Percentiles rank a stretch among this genome's conserved stretches.
Evolutionary conservation across 495 filamentous ascomycete species (phyloP).

Genomic region (Penicillium steckii): DNA sequence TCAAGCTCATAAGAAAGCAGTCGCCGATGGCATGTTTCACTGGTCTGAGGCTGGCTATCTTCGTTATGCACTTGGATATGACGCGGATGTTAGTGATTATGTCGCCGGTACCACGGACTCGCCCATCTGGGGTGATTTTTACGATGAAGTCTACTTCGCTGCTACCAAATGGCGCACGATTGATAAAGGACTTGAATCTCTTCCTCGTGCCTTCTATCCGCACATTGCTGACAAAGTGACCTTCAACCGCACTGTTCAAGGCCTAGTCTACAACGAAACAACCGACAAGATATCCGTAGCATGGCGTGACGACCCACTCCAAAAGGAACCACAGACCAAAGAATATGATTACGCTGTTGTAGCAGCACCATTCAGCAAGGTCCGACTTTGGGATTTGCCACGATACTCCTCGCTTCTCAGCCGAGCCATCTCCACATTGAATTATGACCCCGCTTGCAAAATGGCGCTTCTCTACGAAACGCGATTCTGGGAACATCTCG

Average conservation of each 20-base stretch:
- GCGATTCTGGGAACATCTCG: conserved; percentile 67
- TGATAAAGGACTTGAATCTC: conserved; percentile 58
- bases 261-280: conserved; percentile 36
- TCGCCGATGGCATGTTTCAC: conserved; percentile 38
- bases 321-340: conserved; percentile 42
- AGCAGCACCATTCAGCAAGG: conserved; percentile 59
- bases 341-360: conserved; percentile 66
- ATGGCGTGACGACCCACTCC: conserved; percentile 43
- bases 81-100: conserved; percentile 55
- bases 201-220: conserved; percentile 62
- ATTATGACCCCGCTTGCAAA: conserved; percentile 61
- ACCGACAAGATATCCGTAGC: conserved; percentile 46
- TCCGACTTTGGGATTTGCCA: conserved; percentile 53
- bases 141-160: conserved; percentile 52
- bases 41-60: conserved; percentile 65
- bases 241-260: conserved; percentile 53
- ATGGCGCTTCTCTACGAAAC: conserved; percentile 61
- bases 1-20: conserved; percentile 53
- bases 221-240: conserved; percentile 53
- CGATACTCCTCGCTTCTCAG: conserved; percentile 49
- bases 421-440: conserved; percentile 59
- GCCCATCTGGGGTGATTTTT: conserved; percentile 43
- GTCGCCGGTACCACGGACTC: conserved; percentile 26
- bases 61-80: conserved; percentile 52
- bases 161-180: conserved; percentile 63